These are phyloP conservation scores for Eremomyces bilateralis DNA, from an alignment of 495 filamentous ascomycete species.

Conservation along the genomic window DNA sequence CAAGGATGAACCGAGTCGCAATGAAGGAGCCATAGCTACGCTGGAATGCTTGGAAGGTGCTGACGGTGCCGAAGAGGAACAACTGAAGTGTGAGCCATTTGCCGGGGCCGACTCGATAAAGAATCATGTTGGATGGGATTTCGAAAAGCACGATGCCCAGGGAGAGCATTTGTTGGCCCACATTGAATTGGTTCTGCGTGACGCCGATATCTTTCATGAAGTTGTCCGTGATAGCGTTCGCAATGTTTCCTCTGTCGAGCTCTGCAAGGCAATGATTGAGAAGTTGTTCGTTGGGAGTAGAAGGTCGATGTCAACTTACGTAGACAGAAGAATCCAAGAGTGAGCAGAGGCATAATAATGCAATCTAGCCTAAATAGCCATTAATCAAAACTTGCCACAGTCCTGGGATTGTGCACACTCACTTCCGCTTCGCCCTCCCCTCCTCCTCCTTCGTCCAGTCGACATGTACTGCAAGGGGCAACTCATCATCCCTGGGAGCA, in stretches of 20 bases:
- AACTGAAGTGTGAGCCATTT: slow-evolving; percentile 2
- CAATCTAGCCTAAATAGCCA: slow-evolving; percentile 4
- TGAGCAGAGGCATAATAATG: slow-evolving; percentile 7
- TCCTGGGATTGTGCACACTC: too few relatives aligned
- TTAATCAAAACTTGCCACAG: too few relatives aligned
- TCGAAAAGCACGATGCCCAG: slow-evolving; percentile 2
- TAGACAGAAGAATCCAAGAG: slow-evolving; percentile 7
- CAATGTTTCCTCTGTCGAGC: slow-evolving; percentile 2
- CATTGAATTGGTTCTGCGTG: slow-evolving; percentile 1
- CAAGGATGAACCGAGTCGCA: not conserved
- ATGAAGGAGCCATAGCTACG: not conserved
- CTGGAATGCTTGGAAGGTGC: slow-evolving; percentile 1
- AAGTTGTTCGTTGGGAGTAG: too few relatives aligned
- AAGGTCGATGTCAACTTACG: too few relatives aligned
- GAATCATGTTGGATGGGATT: slow-evolving; percentile 2
- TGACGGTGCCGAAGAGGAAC: slow-evolving; percentile 2
- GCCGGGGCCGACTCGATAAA: slow-evolving; percentile 1
- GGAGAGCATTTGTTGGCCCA: slow-evolving; percentile 2
- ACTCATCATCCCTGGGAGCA: too few relatives aligned
- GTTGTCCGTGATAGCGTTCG: slow-evolving; percentile 1
- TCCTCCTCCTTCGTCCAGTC: too few relatives aligned
- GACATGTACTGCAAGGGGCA: too few relatives aligned
- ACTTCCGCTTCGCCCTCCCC: too few relatives aligned
- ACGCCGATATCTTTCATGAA: slow-evolving; percentile 1
- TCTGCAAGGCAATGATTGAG: slow-evolving; percentile 1